A percentile compares a stretch with the other conserved stretches of the same genome.
Conservation (phyloP, 495 filamentous ascomycete species). For the Usnea hakonensis region DNA sequence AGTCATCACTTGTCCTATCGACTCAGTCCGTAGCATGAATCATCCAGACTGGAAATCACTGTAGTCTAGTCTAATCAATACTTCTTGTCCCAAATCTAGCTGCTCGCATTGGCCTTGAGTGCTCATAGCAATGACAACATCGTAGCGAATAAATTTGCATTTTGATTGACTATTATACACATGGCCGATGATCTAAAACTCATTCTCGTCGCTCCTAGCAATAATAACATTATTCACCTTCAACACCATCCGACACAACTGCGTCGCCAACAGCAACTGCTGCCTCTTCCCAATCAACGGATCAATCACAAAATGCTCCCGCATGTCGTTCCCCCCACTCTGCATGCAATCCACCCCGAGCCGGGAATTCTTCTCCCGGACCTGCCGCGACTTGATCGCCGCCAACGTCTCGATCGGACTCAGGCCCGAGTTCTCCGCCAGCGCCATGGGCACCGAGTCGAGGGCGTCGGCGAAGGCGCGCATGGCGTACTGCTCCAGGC, state of each 20-base stretch:
- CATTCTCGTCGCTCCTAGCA: slow-evolving; percentile 81
- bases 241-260: slow-evolving; percentile 97
- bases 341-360: slow-evolving; percentile 98
- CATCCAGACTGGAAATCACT: too few relatives aligned
- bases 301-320: slow-evolving; percentile 94
- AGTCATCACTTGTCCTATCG: too few relatives aligned
- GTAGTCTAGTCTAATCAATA: background rate
- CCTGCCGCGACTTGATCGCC: slow-evolving; percentile 89
- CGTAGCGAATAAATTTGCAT: background rate
- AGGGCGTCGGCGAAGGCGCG: slow-evolving; percentile 93
- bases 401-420: slow-evolving; percentile 94
- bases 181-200: slow-evolving; percentile 57
- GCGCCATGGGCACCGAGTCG: slow-evolving; percentile 89
- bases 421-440: slow-evolving; percentile 93
- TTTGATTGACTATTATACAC: slow-evolving; percentile 9
- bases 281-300: slow-evolving; percentile 95
- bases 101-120: background rate
- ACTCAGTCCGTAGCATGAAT: too few relatives aligned
- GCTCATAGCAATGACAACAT: background rate
- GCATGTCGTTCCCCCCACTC: slow-evolving; percentile 90
- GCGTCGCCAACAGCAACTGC: slow-evolving; percentile 90
- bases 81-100: background rate
- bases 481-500: slow-evolving; percentile 98
- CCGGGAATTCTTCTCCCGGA: slow-evolving; percentile 75
- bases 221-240: slow-evolving; percentile 97